These are phyloP conservation scores for Ceratocystis huliohia DNA, from an alignment of 2,329 filamentous ascomycete species.

Conservation along the genomic window DNA sequence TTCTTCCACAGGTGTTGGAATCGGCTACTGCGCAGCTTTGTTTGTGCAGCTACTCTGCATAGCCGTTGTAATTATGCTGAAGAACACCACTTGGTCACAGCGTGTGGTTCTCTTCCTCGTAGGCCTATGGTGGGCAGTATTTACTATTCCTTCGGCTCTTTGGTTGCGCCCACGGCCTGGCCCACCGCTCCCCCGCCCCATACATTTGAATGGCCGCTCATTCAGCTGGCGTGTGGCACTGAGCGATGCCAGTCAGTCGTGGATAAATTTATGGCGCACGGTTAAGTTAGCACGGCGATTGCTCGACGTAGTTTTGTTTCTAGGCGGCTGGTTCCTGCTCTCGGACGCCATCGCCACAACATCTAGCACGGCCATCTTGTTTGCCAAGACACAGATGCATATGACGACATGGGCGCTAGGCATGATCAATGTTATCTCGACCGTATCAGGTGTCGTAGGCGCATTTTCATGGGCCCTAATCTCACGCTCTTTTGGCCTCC, in stretches of 20 bases:
- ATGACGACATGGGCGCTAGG: constrained; percentile 84
- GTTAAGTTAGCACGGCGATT: constrained; percentile 59
- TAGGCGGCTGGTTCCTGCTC: constrained; percentile 85
- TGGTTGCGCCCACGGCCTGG: constrained; percentile 84
- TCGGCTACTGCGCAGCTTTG: constrained; percentile 79
- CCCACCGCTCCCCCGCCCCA: constrained; percentile 50
- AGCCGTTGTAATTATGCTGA: constrained; percentile 56
- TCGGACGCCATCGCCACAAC: constrained; percentile 92
- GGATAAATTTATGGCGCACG: constrained; percentile 75
- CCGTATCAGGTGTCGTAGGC: constrained; percentile 67
- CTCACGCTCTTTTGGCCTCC: constrained; percentile 54
- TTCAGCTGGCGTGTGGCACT: constrained; percentile 27
- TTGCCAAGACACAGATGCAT: constrained; percentile 81
- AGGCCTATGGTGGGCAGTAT: constrained; percentile 83
- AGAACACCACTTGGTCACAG: constrained; percentile 72
- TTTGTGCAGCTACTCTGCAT: constrained; percentile 75
- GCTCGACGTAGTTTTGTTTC: constrained; percentile 62
- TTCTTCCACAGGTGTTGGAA: constrained; percentile 83
- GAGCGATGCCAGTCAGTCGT: constrained; percentile 68
- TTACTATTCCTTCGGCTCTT: constrained; percentile 75
- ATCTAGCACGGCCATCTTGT: constrained; percentile 84
- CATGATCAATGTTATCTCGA: constrained; percentile 87
- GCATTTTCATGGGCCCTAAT: constrained; percentile 82
- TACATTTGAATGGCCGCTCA: constrained; percentile 25
- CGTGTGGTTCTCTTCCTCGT: constrained; percentile 77